Evolutionary conservation across 352 stramenopile genomes (phyloP), one percentile per base, ranked within the genome.

Genomic region (Pythium sukuiense): DNA sequence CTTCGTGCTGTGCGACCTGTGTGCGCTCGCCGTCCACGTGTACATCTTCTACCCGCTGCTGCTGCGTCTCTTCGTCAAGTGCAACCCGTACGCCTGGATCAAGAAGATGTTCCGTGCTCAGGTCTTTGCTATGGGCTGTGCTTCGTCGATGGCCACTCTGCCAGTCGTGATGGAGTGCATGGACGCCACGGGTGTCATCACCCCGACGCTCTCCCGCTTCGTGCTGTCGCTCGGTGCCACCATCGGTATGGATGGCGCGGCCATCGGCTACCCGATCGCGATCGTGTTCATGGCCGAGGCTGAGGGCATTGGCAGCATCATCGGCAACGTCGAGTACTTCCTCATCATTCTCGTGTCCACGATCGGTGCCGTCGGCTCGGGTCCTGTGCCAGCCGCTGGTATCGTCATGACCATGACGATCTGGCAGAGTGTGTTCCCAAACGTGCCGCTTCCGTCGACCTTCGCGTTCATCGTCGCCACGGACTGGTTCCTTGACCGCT

Each of bases 401-500:
- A 55, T 77, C 32, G 70, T 80, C 33, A 77, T 80, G 67, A 61
- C 65, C 43, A 71, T 77, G 41, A 76, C 73, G 32, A 67, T 77
- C 57, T 80, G 67, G 70, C 63, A 56, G 32, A 75, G 50, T 30
- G 67, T 80, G 41, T 70, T 77, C 46, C 66, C 68, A 0, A 58
- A 57, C 13, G 65, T 74, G 6, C 52, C 68, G 14, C 64, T 85
- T 6, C 78, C 79, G 45, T 70, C 72, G n/a, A 69, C 76, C 0
- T 88, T 85, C 46, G 65, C 65, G 9, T 81, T 81, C 58, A 76
- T 88, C 63, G 73, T 86, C 18, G 79, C 72, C 30, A 85, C 68
- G n/a, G 79, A 88, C 62, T 86, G 76, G 77, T 65, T 86, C 59
- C 30, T 88, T 27, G 77, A 88, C 59, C 74, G 77, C 16, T 72